A percentile compares a stretch with the other conserved stretches of the same genome.
Conservation (phyloP, 2,329 filamentous ascomycete species). For the Colletotrichum costaricense region DNA sequence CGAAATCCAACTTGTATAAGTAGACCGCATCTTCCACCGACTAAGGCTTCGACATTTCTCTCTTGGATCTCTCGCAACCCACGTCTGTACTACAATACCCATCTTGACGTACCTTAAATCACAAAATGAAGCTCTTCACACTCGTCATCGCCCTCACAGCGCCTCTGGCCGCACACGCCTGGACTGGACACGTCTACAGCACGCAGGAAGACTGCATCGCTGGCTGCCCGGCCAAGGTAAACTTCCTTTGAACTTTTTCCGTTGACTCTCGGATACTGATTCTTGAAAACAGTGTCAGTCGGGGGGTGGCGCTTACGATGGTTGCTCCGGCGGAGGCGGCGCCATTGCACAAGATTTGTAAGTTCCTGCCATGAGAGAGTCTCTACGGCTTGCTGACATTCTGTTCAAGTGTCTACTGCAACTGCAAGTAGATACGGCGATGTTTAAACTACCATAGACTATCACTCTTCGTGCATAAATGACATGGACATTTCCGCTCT, state of each 20-base stretch:
- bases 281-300: neutral
- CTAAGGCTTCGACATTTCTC: too few species aligned
- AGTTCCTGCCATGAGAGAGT: neutral
- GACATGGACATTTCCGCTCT: too few species aligned
- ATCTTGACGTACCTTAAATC: fast-evolving
- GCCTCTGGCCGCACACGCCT: neutral
- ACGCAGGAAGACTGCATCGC: neutral
- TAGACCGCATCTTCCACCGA: too few species aligned
- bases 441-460: too few species aligned
- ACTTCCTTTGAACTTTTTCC: neutral
- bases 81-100: fast-evolving
- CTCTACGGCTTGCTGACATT: neutral
- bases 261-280: too few species aligned
- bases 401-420: neutral
- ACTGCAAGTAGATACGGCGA: neutral
- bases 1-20: fast-evolving
- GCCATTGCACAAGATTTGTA: neutral
- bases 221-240: neutral
- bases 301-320: neutral
- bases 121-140: neutral
- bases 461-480: too few species aligned
- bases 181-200: neutral
- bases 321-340: neutral
- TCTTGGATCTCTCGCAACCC: too few species aligned
- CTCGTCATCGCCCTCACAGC: neutral